Evolutionary conservation across 208 protist genomes (phyloP), one percentile per base, ranked within the genome.

Genomic region (Leishmania turanica): DNA sequence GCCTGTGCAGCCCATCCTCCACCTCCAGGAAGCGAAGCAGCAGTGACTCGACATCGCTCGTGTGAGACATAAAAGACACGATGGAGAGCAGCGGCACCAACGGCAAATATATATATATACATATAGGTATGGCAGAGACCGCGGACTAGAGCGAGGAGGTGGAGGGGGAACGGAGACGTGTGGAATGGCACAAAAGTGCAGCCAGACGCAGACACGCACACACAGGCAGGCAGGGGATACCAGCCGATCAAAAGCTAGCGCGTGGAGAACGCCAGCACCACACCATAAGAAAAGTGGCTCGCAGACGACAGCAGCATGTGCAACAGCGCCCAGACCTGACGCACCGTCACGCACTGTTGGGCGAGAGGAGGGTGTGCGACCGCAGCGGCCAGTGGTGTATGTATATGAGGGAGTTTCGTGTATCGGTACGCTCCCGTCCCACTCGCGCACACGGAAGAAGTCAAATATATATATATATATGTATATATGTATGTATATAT

Each of bases 21-120:
- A 45, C 54, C 70, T 81, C 81, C 21, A 80, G 27, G 34, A 78
- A 64, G 19, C 81, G 21, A 42, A n/a, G 58, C 74, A 80, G 70
- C 53, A 76, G 60, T 9, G 69, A 54, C 53, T 77, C 81, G 0
- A 56, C 74, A 62, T 84, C 75, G 11, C 54, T 47, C 24, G 74
- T 13, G 54, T 79, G 80, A 40, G 75, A 80, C 79, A 87, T 78
- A 53, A 76, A 31, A 37, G 51, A 34, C 11, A 19, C 49, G 13
- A 65, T 56, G 13, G 24, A 68, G 34, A 53, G 21, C 17, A 51
- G 27, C 17, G 7, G 27, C 34, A 71, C 31, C 13, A 45, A 70
- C 17, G 37, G 37, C 11, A 49, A 45, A 45, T 21, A 69, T 19
- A 65, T 7, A 65, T 7, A 65, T 11, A 68, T 42, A 42, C 2